Evolutionary conservation across 345 rosid genomes (phyloP).

Genomic region (Limnanthes douglasii): DNA sequence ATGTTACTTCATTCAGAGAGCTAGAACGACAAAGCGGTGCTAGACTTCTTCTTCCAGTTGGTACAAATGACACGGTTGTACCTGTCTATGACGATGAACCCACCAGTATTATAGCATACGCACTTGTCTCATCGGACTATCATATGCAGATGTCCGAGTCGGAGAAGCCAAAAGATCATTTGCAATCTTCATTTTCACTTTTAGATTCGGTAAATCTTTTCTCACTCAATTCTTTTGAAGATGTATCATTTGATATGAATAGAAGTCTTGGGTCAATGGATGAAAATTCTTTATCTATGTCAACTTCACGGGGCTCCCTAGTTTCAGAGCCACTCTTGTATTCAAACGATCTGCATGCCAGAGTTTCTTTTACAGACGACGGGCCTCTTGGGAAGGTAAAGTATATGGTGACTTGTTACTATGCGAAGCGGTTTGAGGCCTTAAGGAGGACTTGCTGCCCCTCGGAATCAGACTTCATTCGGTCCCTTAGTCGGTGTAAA

Average conservation of each 20-base stretch:
- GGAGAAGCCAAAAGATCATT: constrained; percentile 40
- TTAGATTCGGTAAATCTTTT: constrained; percentile 41
- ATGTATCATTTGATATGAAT: constrained; percentile 28
- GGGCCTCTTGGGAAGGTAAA: constrained; percentile 64
- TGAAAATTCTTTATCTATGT: constrained; percentile 22
- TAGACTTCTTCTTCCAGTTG: constrained; percentile 58
- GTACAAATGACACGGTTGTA: constrained; percentile 48
- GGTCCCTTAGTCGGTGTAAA: constrained; percentile 82
- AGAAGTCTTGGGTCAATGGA: constrained; percentile 36
- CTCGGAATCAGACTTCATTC: constrained; percentile 64
- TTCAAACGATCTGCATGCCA: constrained; percentile 58
- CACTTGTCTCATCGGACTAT: constrained; percentile 59
- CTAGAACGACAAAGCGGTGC: constrained; percentile 63
- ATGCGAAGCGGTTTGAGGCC: constrained; percentile 74
- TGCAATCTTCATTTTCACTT: constrained; percentile 31
- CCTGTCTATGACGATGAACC: constrained; percentile 95
- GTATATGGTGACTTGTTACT: constrained; percentile 76
- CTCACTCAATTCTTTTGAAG: constrained; percentile 36
- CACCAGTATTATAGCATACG: constrained; percentile 79
- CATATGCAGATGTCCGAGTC: constrained; percentile 42
- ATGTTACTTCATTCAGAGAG: constrained; percentile 48
- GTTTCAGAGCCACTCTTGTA: constrained; percentile 28
- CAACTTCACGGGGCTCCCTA: constrained; percentile 17
- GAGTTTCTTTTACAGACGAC: constrained; percentile 59
- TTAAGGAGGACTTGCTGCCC: constrained; percentile 82